Evolutionary conservation across 306 rosid genomes (phyloP).

Genomic region (Acacia acuminata): DNA sequence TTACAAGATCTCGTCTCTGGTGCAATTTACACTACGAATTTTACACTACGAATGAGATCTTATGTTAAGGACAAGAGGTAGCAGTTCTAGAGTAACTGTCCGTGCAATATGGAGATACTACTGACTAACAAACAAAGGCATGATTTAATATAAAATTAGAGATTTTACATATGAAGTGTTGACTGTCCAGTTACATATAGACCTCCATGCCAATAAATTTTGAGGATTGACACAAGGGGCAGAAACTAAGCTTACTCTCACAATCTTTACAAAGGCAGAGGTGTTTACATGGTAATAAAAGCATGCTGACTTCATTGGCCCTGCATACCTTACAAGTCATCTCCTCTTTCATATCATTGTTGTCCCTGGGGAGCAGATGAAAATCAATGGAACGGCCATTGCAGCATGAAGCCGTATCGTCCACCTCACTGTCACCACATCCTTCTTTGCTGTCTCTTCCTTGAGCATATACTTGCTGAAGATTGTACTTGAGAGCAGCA

Average conservation of each 20-base stretch:
- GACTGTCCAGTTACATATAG: slow-evolving; percentile 50
- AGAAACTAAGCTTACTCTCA: slow-evolving; percentile 78
- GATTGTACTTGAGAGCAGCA: slow-evolving; percentile 73
- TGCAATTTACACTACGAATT: too few relatives aligned
- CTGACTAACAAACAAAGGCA: slow-evolving; percentile 20
- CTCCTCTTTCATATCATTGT: slow-evolving; percentile 59
- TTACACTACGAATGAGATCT: too few relatives aligned
- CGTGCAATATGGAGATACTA: neutral
- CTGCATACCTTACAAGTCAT: slow-evolving; percentile 90
- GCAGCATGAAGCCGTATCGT: slow-evolving; percentile 91
- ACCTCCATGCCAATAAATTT: slow-evolving; percentile 88
- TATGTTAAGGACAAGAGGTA: too few relatives aligned
- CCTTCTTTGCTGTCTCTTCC: slow-evolving; percentile 86
- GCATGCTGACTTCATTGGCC: slow-evolving; percentile 82
- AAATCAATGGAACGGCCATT: slow-evolving; percentile 71
- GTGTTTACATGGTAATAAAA: slow-evolving; percentile 90
- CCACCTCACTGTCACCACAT: slow-evolving; percentile 90
- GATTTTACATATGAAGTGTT: slow-evolving; percentile 33
- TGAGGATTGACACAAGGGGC: slow-evolving; percentile 84
- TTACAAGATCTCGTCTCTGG: too few relatives aligned
- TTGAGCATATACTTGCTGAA: slow-evolving; percentile 77
- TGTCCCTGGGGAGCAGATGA: slow-evolving; percentile 61
- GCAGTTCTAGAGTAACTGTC: neutral
- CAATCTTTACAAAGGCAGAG: slow-evolving; percentile 98
- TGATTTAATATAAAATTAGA: slow-evolving; percentile 32